Percentiles rank a stretch among this genome's conserved stretches.
Conservation (phyloP, 2,329 filamentous ascomycete genomes). For the Ceratocystis alfenasii region DNA sequence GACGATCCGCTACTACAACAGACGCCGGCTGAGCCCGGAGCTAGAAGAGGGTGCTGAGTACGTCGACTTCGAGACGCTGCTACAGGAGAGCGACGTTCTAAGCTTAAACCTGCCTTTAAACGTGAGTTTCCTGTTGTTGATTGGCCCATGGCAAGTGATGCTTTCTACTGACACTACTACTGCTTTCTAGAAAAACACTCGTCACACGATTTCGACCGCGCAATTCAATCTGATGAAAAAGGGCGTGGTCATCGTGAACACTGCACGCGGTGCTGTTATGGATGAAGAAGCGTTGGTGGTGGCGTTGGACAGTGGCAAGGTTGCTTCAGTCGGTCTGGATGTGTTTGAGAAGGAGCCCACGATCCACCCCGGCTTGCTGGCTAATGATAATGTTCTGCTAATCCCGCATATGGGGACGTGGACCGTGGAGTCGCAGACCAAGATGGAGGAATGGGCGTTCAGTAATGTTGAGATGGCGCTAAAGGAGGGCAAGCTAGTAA, state of each 20-base stretch:
- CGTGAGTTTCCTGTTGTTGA: slow-evolving; percentile 38
- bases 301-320: slow-evolving; percentile 57
- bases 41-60: slow-evolving; percentile 49
- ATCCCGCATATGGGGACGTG: slow-evolving; percentile 81
- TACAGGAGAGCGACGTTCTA: slow-evolving; percentile 60
- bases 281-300: slow-evolving; percentile 68
- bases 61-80: slow-evolving; percentile 60
- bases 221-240: slow-evolving; percentile 69
- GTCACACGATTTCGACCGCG: slow-evolving; percentile 58
- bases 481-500: slow-evolving; percentile 49
- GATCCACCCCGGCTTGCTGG: slow-evolving; percentile 58
- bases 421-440: slow-evolving; percentile 52
- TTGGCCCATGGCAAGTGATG: background rate
- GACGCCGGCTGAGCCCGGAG: slow-evolving; percentile 46
- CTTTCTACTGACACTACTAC: background rate
- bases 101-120: slow-evolving; percentile 74
- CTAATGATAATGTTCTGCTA: slow-evolving; percentile 59
- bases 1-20: slow-evolving; percentile 63
- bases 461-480: slow-evolving; percentile 55
- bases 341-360: slow-evolving; percentile 74
- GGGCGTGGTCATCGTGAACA: slow-evolving; percentile 68
- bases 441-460: slow-evolving; percentile 68
- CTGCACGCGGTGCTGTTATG: slow-evolving; percentile 69
- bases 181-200: slow-evolving; percentile 45
- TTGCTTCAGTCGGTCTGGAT: slow-evolving; percentile 61